Base-by-base conservation (phyloP, 1,284 basidiomycete genomes). In the Volvariella volvacea region DNA sequence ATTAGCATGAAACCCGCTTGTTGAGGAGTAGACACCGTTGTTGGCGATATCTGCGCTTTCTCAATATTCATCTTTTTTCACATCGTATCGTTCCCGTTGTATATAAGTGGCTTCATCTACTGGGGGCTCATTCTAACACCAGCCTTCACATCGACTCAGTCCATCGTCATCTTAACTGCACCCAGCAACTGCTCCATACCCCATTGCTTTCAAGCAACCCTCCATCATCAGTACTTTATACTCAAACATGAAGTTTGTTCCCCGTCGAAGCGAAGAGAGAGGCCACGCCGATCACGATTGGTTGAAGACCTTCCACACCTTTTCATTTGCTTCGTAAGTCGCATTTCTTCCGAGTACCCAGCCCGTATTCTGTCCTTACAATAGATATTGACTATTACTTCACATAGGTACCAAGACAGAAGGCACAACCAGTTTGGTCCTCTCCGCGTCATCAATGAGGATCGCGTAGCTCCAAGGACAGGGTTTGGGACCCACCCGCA, bases 221-320 rank as follows among this genome's bases (percentile, higher is more conserved):
- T n/a, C n/a, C 25, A 12, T 6, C 6, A 6, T 28, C 12, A 6
- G 12, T 6, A 28, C 25, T 28, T 8, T n/a, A 16, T 36, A 36
- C 15, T 7, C 34, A n/a, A 36, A 28, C 25, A 57, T 79, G 52
- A 70, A 70, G 48, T 70, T 85, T 41, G 47, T 70, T 41, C 68
- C 71, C 15, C 78, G 87, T 49, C 73, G 60, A 45, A 88, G 78
- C 54, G 57, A 80, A 45, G 78, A 84, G 39, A 75, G 92, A 34
- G 91, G 90, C 6, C 66, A 85, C 44, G 87, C 86, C 10, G 79
- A 95, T 60, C 91, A 92, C 55, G 80, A 81, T 19, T 97, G 92
- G 92, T 70, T 97, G 40, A 93, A 92, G 73, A 86, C 85, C 0
- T 91, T 92, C 71, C 88, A 92, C 54, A 87, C 89, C 0, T 93